Conservation (phyloP, 805 yeast species). For the Cyberlindnera americana region DNA sequence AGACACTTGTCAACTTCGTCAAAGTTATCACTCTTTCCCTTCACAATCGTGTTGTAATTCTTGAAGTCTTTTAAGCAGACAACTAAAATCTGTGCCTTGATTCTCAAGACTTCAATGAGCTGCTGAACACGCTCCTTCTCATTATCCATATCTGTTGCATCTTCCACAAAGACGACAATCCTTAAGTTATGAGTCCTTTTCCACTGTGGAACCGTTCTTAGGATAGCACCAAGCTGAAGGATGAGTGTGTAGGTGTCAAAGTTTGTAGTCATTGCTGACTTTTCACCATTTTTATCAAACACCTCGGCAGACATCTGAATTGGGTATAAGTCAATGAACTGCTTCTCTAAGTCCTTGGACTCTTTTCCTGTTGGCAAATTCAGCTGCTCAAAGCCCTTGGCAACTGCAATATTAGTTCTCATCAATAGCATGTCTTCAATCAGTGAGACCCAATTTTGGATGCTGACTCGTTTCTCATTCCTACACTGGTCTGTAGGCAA, state of each 20-base stretch:
- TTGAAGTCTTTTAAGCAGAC: constrained; percentile 57
- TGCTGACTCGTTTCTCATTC: constrained; percentile 62
- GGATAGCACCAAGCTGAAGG: constrained; percentile 87
- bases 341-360: constrained; percentile 33
- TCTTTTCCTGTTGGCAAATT: constrained; percentile 54
- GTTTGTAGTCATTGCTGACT: constrained; percentile 75
- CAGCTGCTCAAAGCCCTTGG: constrained; percentile 75
- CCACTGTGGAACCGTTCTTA: constrained; percentile 94
- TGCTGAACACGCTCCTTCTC: constrained; percentile 62
- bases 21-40: constrained; percentile 49
- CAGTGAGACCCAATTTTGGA: constrained; percentile 86
- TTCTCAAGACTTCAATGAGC: constrained; percentile 72
- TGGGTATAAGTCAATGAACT: constrained; percentile 86
- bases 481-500: constrained; percentile 81
- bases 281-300: constrained; percentile 57
- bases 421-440: constrained; percentile 85
- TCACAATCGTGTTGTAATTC: constrained; percentile 72
- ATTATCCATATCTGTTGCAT: constrained; percentile 60
- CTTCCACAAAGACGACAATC: constrained; percentile 88
- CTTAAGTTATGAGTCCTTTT: constrained; percentile 67
- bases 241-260: constrained; percentile 95
- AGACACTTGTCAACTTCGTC: constrained; percentile 50
- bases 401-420: constrained; percentile 91
- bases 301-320: constrained; percentile 93
- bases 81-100: constrained; percentile 77